Evolutionary conservation across 2,329 filamentous ascomycete species (phyloP).

Genomic region (Ilyonectria mors-panacis): DNA sequence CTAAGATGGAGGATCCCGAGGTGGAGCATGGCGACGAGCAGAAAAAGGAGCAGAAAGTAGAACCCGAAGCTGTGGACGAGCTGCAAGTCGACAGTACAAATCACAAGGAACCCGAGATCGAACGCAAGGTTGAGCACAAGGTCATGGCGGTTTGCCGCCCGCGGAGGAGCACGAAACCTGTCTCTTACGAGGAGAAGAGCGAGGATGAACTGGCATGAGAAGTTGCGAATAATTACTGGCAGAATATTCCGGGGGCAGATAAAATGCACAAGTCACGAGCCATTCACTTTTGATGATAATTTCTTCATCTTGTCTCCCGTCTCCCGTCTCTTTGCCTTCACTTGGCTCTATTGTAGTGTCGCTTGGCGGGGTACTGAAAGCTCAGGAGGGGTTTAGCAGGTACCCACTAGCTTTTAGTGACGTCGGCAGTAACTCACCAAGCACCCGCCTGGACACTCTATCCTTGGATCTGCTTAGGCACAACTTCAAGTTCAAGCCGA

Average conservation of each 20-base stretch:
- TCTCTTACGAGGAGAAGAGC: background rate
- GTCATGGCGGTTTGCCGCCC: slow-evolving; percentile 8
- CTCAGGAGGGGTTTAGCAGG: slow-evolving; percentile 12
- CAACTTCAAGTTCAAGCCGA: slow-evolving; percentile 18
- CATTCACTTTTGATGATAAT: background rate
- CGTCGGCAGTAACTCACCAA: slow-evolving; percentile 9
- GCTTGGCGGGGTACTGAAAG: slow-evolving; percentile 12
- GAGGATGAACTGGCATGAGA: slow-evolving; percentile 27
- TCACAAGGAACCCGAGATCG: background rate
- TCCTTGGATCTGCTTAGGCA: slow-evolving; percentile 1
- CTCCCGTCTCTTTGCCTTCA: background rate
- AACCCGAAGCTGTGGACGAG: slow-evolving; percentile 6
- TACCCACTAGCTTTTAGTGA: slow-evolving; percentile 21
- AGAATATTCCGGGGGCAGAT: background rate
- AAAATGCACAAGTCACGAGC: no score
- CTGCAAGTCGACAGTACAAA: slow-evolving; percentile 3
- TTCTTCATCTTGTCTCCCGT: no score
- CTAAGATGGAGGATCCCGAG: slow-evolving; percentile 32
- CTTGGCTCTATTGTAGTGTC: background rate
- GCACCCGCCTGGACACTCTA: background rate
- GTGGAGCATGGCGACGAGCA: background rate
- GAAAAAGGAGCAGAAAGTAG: background rate
- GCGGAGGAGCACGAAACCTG: slow-evolving; percentile 4
- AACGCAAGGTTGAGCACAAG: slow-evolving; percentile 3
- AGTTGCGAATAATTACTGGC: background rate